phyloP scores from a whole-genome alignment of 345 rosid genomes.

The Cardamine resedifolia region DNA sequence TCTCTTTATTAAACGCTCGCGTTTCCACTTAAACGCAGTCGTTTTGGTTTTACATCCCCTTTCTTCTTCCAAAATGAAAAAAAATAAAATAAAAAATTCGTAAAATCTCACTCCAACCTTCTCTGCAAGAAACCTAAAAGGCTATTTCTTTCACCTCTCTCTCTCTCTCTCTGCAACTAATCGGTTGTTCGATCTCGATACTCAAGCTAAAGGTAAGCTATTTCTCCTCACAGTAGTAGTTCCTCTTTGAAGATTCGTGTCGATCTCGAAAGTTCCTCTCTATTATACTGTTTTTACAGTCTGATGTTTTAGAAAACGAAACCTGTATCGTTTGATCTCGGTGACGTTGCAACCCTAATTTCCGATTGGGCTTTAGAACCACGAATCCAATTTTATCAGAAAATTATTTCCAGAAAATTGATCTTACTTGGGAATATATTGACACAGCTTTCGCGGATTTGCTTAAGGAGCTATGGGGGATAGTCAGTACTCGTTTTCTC shows the following conservation, averaged over 20 bases:
- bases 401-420: not conserved
- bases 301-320: not conserved
- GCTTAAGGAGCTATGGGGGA: constrained; percentile 55
- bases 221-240: not conserved
- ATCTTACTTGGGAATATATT: not conserved
- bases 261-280: not conserved
- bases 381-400: not conserved
- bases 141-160: not conserved
- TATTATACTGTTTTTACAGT: not conserved
- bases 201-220: constrained; percentile 19
- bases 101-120: constrained; percentile 25
- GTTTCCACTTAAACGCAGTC: not conserved
- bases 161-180: constrained; percentile 11
- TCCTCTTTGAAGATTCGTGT: not conserved
- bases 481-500: constrained; percentile 92
- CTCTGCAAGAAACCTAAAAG: constrained; percentile 34
- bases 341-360: not conserved
- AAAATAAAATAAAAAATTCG: no score
- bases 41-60: not conserved
- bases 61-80: no score
- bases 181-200: constrained; percentile 29
- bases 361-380: not conserved
- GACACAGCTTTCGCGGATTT: constrained; percentile 16
- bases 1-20: not conserved
- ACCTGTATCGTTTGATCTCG: constrained; percentile 5